phyloP scores from a whole-genome alignment of 805 yeast genomes.

The Komagataella mondaviorum region DNA sequence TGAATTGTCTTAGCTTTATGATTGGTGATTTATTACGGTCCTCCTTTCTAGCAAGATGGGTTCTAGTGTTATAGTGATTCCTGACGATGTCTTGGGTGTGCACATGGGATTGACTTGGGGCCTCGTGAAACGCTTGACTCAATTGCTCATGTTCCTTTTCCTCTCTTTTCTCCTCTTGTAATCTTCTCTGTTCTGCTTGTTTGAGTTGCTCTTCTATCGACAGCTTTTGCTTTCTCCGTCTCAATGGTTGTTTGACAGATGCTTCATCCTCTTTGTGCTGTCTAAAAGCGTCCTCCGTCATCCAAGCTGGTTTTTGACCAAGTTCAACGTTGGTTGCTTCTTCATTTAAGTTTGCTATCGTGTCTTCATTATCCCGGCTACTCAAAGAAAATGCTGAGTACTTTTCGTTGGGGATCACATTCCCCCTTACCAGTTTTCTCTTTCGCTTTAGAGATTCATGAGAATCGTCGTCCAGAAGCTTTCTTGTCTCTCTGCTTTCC shows the following conservation, averaged over 20 bases:
- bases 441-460: neutral
- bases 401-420: neutral
- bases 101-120: conserved; percentile 16
- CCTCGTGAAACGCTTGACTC: conserved; percentile 7
- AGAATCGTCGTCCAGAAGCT: neutral
- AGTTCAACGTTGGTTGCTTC: neutral
- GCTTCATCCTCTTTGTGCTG: conserved; percentile 8
- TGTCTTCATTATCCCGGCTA: neutral
- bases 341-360: neutral
- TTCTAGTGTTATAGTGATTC: conserved; percentile 76
- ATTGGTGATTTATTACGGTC: conserved; percentile 71
- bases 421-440: neutral
- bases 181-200: conserved; percentile 13
- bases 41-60: conserved; percentile 48
- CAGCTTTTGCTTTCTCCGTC: conserved; percentile 15
- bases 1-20: conserved; percentile 75
- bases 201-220: conserved; percentile 8
- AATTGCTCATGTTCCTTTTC: conserved; percentile 8
- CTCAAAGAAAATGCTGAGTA: neutral
- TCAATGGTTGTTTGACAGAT: conserved; percentile 7
- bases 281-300: conserved; percentile 15
- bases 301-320: conserved; percentile 18
- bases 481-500: neutral
- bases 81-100: conserved; percentile 53
- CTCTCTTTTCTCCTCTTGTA: conserved; percentile 17